Base-by-base conservation (phyloP, 345 rosid genomes). In the Psidium guajava region DNA sequence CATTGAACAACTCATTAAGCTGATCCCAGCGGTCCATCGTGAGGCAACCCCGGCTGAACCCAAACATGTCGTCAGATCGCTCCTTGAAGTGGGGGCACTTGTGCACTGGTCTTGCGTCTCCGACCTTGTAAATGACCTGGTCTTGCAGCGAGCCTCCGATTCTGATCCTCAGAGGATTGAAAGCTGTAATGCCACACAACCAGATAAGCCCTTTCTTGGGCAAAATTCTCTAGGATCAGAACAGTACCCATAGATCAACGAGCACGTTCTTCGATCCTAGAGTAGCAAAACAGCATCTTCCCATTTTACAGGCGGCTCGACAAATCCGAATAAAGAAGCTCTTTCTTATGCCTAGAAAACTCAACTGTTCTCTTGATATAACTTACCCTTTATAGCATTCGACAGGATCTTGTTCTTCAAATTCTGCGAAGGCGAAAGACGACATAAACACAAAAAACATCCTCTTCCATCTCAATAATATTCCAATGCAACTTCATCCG, bases 21-120 rank as follows among this genome's bases (percentile, higher is more conserved):
- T 91, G 75, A 85, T 94, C 95, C 96, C 95, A 94, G 88, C 91
- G 88, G 3, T 89, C 75, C 94, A 90, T 91, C 6, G 83, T 14
- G 13, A 94, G 91, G 82, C 93, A 88, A 18, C 94, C 95, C 84
- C 55, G 44, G 84, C 86, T 90, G 87, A 94, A 94, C 13, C 92
- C 94, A 47, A 93, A 94, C 88, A 92, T 47, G 16, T 88, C 89
- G 11, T 18, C 85, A 0, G 82, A 18, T 7, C 3, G 10, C 82
- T 73, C 86, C 51, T 85, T 87, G 83, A 94, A 89, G 49, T 61
- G 86, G 5, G 5, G 87, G 82, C 93, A 92, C 4, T 87, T 82
- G 56, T 61, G 90, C 1, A 85, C 54, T 2, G 28, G 53, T 12
- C 7, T 16, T 0, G 90, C 57, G 13, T 87, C 59, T 3, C 91